Percentiles rank a stretch among this genome's conserved stretches.
These are phyloP conservation scores for Chrysochromulina parva DNA, from an alignment of 78 protist genomes.

Conservation along the genomic window DNA sequence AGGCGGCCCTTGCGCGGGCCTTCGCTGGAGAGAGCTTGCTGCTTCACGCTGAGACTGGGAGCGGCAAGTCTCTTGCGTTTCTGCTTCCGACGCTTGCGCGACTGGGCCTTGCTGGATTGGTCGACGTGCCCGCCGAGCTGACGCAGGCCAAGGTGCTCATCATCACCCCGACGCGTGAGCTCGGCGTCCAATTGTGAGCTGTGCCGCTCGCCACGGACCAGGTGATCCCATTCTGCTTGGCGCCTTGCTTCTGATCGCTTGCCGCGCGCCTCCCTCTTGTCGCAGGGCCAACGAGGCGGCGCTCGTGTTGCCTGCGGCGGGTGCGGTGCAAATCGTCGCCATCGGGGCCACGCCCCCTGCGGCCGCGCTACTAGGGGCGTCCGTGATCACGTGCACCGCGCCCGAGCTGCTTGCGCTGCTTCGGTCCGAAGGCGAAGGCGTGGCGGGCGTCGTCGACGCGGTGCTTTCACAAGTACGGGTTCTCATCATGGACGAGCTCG, in stretches of 20 bases:
- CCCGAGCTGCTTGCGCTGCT: not conserved
- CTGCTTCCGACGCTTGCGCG: not conserved
- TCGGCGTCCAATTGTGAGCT: not conserved
- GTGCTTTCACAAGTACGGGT: not conserved
- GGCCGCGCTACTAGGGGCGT: not conserved
- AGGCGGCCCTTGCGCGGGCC: not conserved
- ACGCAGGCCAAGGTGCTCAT: not conserved
- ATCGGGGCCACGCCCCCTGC: not conserved
- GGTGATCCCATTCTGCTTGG: too few relatives aligned
- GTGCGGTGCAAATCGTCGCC: not conserved
- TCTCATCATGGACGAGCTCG: conserved; percentile 4
- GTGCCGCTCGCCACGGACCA: not conserved
- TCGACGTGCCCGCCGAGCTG: not conserved
- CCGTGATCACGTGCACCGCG: not conserved
- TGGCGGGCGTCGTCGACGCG: not conserved
- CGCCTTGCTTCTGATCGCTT: too few relatives aligned
- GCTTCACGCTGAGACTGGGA: conserved; percentile 5
- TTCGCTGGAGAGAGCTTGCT: not conserved
- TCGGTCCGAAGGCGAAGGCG: not conserved
- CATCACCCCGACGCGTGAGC: conserved; percentile 21
- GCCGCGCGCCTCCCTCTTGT: too few relatives aligned
- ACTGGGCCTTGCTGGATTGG: not conserved
- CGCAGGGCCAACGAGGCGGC: not conserved
- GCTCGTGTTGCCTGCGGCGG: not conserved
- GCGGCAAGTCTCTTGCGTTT: not conserved